A percentile compares a stretch with the other conserved stretches of the same genome.
phyloP scores from a whole-genome alignment of 805 yeast species.

The Saccharomycodes ludwigii region DNA sequence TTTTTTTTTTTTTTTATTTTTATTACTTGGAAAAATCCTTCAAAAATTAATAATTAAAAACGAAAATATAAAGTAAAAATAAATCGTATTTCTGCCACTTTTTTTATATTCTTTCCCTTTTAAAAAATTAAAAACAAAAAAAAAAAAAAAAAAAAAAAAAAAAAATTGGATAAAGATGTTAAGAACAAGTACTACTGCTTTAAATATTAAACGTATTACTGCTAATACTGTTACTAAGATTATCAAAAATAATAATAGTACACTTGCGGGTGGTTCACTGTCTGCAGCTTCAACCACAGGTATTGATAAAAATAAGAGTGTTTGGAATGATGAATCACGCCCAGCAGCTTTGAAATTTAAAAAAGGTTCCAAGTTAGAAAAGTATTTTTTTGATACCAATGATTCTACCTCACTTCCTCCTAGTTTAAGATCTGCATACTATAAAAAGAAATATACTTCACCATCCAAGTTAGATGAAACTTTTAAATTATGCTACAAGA shows the following conservation, averaged over 20 bases:
- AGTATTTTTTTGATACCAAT: slow-evolving; percentile 5
- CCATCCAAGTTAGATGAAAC: slow-evolving; percentile 63
- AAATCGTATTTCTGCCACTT: neutral
- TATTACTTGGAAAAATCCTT: too few species aligned
- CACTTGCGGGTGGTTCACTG: too few species aligned
- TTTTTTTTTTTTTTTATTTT: too few species aligned
- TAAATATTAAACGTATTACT: too few species aligned
- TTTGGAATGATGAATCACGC: too few species aligned
- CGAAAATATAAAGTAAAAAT: neutral
- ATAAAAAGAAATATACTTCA: slow-evolving; percentile 39
- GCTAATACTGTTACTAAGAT: too few species aligned
- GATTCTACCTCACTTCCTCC: slow-evolving; percentile 5
- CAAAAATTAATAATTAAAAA: neutral
- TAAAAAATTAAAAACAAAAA: slow-evolving; percentile 2
- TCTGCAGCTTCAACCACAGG: too few species aligned
- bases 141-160: neutral
- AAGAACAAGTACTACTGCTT: slow-evolving; percentile 9
- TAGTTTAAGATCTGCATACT: slow-evolving; percentile 8
- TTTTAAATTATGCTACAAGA: slow-evolving; percentile 54
- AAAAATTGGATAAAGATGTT: slow-evolving; percentile 9
- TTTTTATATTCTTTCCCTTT: slow-evolving; percentile 5
- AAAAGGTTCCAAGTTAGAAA: too few species aligned
- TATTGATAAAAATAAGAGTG: too few species aligned
- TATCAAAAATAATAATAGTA: too few species aligned
- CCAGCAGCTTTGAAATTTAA: too few species aligned